A percentile compares a stretch with the other conserved stretches of the same genome.
Evolutionary conservation across 495 filamentous ascomycete genomes (phyloP).

Genomic region (Talaromyces thailandensis): DNA sequence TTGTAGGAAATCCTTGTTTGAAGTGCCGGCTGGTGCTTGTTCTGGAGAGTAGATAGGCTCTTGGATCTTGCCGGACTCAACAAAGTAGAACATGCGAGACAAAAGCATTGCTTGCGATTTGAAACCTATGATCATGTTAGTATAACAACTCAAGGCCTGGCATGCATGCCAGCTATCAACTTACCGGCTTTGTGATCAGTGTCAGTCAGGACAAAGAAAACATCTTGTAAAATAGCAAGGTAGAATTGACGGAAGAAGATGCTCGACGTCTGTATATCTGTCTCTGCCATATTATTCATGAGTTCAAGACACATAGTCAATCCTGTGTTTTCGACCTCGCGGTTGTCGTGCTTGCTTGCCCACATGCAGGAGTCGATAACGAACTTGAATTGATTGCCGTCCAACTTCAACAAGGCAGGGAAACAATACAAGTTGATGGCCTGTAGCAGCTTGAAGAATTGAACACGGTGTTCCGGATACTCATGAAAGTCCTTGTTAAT

Average conservation of each 20-base stretch:
- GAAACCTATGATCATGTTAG: constrained; percentile 48
- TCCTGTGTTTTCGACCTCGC: constrained; percentile 94
- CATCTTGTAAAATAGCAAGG: constrained; percentile 88
- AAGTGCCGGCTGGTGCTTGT: constrained; percentile 72
- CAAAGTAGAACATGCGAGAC: constrained; percentile 92
- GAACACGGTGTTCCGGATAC: constrained; percentile 94
- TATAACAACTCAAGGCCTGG: constrained; percentile 5
- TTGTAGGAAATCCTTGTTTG: constrained; percentile 82
- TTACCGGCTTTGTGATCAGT: constrained; percentile 91
- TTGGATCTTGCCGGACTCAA: constrained; percentile 75
- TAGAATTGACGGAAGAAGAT: constrained; percentile 98
- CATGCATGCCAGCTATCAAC: constrained; percentile 8
- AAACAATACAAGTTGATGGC: constrained; percentile 97
- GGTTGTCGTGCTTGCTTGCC: constrained; percentile 99
- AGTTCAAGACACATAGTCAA: constrained; percentile 98
- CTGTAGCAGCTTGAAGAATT: constrained; percentile 94
- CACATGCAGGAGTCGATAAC: constrained; percentile 99
- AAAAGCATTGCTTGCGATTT: constrained; percentile 92
- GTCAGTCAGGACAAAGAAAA: constrained; percentile 97
- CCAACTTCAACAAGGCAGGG: constrained; percentile 84
- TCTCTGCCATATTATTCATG: constrained; percentile 94
- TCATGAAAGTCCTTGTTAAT: constrained; percentile 99
- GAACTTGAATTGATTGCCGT: constrained; percentile 94
- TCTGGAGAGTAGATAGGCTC: constrained; percentile 79
- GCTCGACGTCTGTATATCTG: constrained; percentile 73